Evolutionary conservation across 441 rosid species (phyloP).

Genomic region (Populus hybrid): DNA sequence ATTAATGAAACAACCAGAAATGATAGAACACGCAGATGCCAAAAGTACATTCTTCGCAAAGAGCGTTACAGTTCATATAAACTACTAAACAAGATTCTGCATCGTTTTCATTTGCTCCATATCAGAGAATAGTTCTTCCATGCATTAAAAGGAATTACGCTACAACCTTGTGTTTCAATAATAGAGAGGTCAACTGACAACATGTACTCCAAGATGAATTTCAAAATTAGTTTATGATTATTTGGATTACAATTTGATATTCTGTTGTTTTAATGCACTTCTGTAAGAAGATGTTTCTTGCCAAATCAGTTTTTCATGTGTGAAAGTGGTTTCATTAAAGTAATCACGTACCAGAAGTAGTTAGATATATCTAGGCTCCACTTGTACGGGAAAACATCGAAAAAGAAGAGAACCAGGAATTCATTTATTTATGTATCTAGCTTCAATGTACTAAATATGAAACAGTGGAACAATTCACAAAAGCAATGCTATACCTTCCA

Average conservation of each 20-base stretch:
- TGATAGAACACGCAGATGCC: neutral
- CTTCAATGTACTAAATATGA: neutral
- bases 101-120: neutral
- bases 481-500: slow-evolving; percentile 66
- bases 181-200: neutral
- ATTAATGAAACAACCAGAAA: neutral
- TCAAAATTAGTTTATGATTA: neutral
- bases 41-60: neutral
- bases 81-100: neutral
- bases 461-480: slow-evolving; percentile 6
- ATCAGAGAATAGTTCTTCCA: neutral
- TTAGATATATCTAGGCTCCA: slow-evolving; percentile 5
- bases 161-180: neutral
- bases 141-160: neutral
- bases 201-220: neutral
- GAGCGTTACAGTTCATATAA: neutral
- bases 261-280: neutral
- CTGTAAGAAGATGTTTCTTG: neutral
- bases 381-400: neutral
- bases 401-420: neutral
- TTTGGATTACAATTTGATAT: neutral
- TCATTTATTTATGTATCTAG: neutral
- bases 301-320: neutral
- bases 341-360: neutral
- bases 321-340: neutral